phyloP scores from a whole-genome alignment of 768 basidiomycete genomes.

The Tremella mesenterica region DNA sequence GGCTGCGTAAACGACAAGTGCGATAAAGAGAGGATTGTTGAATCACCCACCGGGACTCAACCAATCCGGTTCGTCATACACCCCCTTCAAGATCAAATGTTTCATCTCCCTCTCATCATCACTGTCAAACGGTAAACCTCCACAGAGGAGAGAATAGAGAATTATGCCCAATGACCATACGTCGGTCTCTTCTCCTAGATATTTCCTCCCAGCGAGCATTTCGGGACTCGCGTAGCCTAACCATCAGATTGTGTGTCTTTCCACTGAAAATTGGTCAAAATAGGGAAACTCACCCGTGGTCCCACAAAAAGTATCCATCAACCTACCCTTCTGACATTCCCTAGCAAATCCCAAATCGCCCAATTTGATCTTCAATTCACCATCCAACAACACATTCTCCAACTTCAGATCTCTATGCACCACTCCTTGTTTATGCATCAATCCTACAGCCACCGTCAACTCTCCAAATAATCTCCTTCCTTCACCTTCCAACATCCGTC shows the following conservation, averaged over 20 bases:
- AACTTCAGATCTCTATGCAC: slow-evolving; percentile 95
- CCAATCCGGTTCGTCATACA: slow-evolving; percentile 90
- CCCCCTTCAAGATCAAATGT: slow-evolving; percentile 68
- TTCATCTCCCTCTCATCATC: slow-evolving; percentile 71
- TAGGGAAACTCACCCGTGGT: slow-evolving; percentile 59
- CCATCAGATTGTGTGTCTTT: slow-evolving; percentile 1
- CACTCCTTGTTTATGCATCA: slow-evolving; percentile 83
- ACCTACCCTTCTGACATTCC: slow-evolving; percentile 51
- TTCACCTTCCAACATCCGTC: slow-evolving; percentile 75
- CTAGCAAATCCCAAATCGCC: slow-evolving; percentile 93
- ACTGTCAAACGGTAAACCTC: slow-evolving; percentile 81
- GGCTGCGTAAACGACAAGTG: too few species aligned
- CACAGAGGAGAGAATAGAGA: slow-evolving; percentile 77
- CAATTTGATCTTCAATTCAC: slow-evolving; percentile 80
- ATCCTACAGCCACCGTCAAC: slow-evolving; percentile 82
- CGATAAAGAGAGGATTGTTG: neutral
- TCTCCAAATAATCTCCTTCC: slow-evolving; percentile 87
- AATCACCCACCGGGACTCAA: slow-evolving; percentile 61
- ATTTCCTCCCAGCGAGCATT: slow-evolving; percentile 79
- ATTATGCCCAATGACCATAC: slow-evolving; percentile 93
- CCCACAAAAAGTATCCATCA: slow-evolving; percentile 88
- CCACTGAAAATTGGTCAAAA: neutral
- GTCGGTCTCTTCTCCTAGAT: slow-evolving; percentile 87
- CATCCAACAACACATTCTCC: slow-evolving; percentile 87
- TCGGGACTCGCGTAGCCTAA: slow-evolving; percentile 70